phyloP scores from a whole-genome alignment of 495 filamentous ascomycete genomes.

The Penicillium maclennaniae region DNA sequence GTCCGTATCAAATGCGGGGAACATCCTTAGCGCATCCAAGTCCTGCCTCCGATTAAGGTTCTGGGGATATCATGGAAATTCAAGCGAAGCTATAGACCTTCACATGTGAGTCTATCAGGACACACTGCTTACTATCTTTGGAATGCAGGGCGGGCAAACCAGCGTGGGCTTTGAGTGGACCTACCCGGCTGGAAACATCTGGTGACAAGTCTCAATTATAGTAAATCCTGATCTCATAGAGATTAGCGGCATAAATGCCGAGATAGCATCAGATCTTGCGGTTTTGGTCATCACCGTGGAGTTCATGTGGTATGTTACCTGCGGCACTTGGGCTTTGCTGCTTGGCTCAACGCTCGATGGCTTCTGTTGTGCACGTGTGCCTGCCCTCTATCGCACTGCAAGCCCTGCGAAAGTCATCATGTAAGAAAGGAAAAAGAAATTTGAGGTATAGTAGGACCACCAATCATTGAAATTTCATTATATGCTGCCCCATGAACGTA shows the following conservation, averaged over 20 bases:
- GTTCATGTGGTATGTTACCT: not conserved
- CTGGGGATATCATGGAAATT: not conserved
- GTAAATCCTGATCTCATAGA: too few species aligned
- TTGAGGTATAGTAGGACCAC: too few species aligned
- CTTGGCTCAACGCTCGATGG: not conserved
- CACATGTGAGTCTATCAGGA: slow-evolving; percentile 2
- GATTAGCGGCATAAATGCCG: too few species aligned
- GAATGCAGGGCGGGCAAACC: slow-evolving; percentile 16
- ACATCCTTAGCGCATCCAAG: slow-evolving; percentile 9
- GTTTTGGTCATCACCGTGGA: not conserved
- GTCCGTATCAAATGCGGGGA: slow-evolving; percentile 10
- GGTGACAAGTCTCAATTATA: not conserved
- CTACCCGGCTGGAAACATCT: not conserved
- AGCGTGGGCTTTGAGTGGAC: not conserved
- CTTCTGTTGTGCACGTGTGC: not conserved
- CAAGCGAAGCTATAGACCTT: not conserved
- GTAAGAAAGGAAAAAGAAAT: too few species aligned
- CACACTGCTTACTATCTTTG: slow-evolving; percentile 8
- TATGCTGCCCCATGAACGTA: not conserved
- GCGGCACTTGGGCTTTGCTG: not conserved
- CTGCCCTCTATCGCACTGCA: too few species aligned
- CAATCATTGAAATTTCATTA: not conserved
- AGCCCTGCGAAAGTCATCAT: too few species aligned
- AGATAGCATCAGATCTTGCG: too few species aligned
- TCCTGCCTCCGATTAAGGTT: slow-evolving; percentile 1